Evolutionary conservation across 768 basidiomycete genomes (phyloP), one percentile per base, ranked within the genome.

Genomic region (Mycena venus): DNA sequence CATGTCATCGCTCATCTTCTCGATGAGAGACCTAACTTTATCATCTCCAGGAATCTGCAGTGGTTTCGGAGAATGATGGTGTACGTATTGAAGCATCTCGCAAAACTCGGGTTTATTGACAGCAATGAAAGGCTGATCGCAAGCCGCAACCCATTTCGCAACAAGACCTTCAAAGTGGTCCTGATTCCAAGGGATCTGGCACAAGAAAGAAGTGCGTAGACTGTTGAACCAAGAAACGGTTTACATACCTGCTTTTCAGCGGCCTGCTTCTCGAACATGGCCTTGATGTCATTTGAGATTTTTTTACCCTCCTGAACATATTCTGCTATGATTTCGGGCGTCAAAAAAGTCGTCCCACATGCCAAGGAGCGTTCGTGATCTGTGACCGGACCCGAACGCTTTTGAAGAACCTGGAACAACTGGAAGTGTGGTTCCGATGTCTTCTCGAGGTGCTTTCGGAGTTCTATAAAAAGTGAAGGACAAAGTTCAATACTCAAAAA

Each of bases 11-110:
- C 31, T 55, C 60, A 70, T 64, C 51, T 36, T 38, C 27, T 11
- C 17, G 32, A 60, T 61, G 3, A 12, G 10, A 3, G 4, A 2
- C 38, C 55, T 66, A 3, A 66, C 58, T 10, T 44, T n/a, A 1
- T 21, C 42, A 15, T 36, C 21, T 9, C 34, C 10, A 14, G 61
- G 70, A 17, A 71, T 63, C 23, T 65, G 36, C 17, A 65, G 70
- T 32, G 58, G 68, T 1, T n/a, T 63, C 7, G 51, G 17, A 17
- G 68, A 51, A 32, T 63, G 58, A 29, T 56, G 69, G 49, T 70
- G 70, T 19, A 25, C 51, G 29, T 71, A 71, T 49, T 71, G 34
- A 38, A 71, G 70, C 53, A 71, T 40, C 21, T 71, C 70, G 19
- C 42, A 15, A 19, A 71, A 71, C 27, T 71, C 70, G 1, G n/a